Evolutionary conservation across 106 monocot genomes (phyloP).

Genomic region (Narthecium ossifragum): DNA sequence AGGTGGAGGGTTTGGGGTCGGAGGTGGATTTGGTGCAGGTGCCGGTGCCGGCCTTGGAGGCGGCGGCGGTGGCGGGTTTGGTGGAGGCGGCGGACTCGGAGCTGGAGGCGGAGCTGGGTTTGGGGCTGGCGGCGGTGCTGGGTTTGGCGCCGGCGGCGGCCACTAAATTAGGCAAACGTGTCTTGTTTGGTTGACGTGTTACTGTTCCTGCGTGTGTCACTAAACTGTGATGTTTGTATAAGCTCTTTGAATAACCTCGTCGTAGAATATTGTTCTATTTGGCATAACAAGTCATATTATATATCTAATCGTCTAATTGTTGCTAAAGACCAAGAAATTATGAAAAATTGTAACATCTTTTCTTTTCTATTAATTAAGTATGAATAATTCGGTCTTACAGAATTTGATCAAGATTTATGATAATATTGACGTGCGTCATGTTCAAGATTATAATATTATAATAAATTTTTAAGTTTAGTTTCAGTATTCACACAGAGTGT

Average conservation of each 20-base stretch:
- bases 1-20: neutral
- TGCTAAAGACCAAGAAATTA: too few relatives aligned
- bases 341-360: too few relatives aligned
- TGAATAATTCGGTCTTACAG: neutral
- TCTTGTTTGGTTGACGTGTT: neutral
- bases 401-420: neutral
- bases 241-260: too few relatives aligned
- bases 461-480: too few relatives aligned
- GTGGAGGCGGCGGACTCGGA: neutral
- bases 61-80: slow-evolving; percentile 4
- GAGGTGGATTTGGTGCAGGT: neutral
- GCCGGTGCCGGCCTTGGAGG: neutral
- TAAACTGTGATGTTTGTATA: too few relatives aligned
- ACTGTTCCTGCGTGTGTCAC: neutral
- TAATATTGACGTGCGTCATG: too few relatives aligned
- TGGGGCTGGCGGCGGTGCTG: too few relatives aligned
- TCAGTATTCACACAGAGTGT: too few relatives aligned
- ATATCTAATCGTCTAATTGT: too few relatives aligned
- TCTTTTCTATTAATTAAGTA: neutral
- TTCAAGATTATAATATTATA: too few relatives aligned
- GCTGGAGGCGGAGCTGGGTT: too few relatives aligned
- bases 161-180: neutral
- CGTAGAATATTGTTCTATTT: neutral
- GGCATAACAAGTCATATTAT: neutral
- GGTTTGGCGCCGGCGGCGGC: too few relatives aligned